Percentiles rank a stretch among this genome's conserved stretches.
Conservation (phyloP, 2,329 filamentous ascomycete genomes). For the Pochonia chlamydosporia region DNA sequence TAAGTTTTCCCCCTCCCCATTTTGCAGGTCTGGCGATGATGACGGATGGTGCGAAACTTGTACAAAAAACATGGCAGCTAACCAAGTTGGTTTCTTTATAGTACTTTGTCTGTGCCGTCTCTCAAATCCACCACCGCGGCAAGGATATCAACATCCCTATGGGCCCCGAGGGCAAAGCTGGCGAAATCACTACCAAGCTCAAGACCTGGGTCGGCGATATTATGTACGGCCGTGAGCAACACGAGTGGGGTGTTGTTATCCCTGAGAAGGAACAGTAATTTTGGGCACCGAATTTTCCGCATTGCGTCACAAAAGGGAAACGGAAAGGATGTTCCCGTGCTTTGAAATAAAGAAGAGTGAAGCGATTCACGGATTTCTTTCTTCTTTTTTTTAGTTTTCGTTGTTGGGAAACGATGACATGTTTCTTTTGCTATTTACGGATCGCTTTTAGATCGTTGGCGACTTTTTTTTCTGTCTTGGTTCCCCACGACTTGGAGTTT, state of each 20-base stretch:
- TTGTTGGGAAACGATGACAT: background rate
- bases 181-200: constrained; percentile 52
- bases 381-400: background rate
- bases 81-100: constrained; percentile 20
- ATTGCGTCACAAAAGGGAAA: background rate
- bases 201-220: constrained; percentile 66
- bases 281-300: background rate
- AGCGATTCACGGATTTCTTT: background rate
- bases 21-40: constrained; percentile 13
- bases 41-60: background rate
- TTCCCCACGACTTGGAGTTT: background rate
- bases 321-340: background rate
- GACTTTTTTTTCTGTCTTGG: background rate
- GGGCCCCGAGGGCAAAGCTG: constrained; percentile 42
- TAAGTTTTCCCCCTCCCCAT: constrained; percentile 38
- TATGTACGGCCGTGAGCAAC: constrained; percentile 65
- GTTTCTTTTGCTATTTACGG: background rate
- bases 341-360: background rate
- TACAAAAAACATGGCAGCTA: background rate
- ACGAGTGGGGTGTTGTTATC: constrained; percentile 65
- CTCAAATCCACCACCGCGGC: constrained; percentile 61
- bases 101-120: constrained; percentile 67
- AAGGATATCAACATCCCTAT: constrained; percentile 58
- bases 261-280: constrained; percentile 48
- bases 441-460: too few relatives aligned